Conservation (phyloP, 169 alveolate genomes). For the Cryptosporidium xiaoi region DNA sequence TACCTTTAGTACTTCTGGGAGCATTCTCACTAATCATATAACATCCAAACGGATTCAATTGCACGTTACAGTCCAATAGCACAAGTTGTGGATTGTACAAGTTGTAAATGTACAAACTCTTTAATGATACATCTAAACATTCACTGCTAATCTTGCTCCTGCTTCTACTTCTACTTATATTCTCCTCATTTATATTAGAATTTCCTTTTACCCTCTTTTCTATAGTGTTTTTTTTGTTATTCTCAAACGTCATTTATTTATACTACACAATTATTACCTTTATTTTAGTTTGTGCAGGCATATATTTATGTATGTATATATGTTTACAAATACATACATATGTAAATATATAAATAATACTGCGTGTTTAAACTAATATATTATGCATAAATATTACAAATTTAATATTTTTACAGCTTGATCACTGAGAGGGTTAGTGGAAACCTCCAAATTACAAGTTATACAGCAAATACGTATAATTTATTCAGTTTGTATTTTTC, state of each 20-base stretch:
- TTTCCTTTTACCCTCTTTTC: conserved; percentile 9
- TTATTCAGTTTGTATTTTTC: too few relatives aligned
- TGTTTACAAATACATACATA: too few relatives aligned
- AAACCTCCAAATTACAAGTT: too few relatives aligned
- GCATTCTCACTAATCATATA: conserved; percentile 55
- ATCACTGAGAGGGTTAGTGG: too few relatives aligned
- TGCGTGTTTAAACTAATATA: too few relatives aligned
- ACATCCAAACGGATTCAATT: conserved; percentile 60
- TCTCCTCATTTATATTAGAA: background rate
- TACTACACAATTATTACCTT: too few relatives aligned
- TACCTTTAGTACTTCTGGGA: conserved; percentile 65
- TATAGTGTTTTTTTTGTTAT: background rate
- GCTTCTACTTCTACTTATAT: background rate
- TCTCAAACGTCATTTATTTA: background rate
- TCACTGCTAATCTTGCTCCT: background rate
- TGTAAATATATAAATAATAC: too few relatives aligned
- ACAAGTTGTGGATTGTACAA: conserved; percentile 51
- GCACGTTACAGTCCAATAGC: conserved; percentile 42
- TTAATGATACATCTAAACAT: conserved; percentile 1
- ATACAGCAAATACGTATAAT: too few relatives aligned
- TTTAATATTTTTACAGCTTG: too few relatives aligned
- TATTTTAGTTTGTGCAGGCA: too few relatives aligned
- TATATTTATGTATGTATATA: too few relatives aligned
- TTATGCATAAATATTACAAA: too few relatives aligned
- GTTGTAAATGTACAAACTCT: conserved; percentile 41